phyloP scores from a whole-genome alignment of 2,329 filamentous ascomycete species.

The Elsinoe fawcettii region DNA sequence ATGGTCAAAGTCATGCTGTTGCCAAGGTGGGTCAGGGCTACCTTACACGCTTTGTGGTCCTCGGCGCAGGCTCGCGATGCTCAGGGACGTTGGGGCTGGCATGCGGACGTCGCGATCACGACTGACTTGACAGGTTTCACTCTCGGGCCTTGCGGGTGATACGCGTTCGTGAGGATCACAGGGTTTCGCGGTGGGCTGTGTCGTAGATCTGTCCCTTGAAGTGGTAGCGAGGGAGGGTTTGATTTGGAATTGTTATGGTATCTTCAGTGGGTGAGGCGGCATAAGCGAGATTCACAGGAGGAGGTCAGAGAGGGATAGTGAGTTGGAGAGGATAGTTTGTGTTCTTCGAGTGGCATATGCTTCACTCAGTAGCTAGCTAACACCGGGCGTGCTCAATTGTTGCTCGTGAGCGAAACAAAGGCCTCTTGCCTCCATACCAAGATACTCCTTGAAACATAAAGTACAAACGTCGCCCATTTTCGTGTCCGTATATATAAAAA shows the following conservation, averaged over 20 bases:
- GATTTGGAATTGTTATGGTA: not conserved
- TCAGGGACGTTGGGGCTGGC: conserved; percentile 3
- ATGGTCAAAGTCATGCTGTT: no score
- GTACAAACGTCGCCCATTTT: conserved; percentile 3
- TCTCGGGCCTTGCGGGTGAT: not conserved
- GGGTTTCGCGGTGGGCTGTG: conserved; percentile 7
- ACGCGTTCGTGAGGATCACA: not conserved
- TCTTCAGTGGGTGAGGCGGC: not conserved
- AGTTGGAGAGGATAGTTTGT: not conserved
- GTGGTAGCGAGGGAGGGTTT: not conserved
- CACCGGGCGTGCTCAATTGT: not conserved
- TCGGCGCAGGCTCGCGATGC: conserved; percentile 1
- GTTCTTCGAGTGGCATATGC: not conserved
- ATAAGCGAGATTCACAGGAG: not conserved
- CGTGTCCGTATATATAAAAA: not conserved
- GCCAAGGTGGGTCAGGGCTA: no score
- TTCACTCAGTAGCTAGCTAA: not conserved
- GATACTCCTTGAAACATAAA: not conserved
- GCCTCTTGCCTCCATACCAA: not conserved
- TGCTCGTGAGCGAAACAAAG: not conserved
- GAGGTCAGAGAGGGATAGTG: not conserved
- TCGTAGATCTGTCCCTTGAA: not conserved
- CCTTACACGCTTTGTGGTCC: no score
- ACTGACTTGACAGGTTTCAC: not conserved
- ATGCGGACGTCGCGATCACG: not conserved